phyloP scores from a whole-genome alignment of 2,329 filamentous ascomycete species.

The Fusarium gaditjirri region DNA sequence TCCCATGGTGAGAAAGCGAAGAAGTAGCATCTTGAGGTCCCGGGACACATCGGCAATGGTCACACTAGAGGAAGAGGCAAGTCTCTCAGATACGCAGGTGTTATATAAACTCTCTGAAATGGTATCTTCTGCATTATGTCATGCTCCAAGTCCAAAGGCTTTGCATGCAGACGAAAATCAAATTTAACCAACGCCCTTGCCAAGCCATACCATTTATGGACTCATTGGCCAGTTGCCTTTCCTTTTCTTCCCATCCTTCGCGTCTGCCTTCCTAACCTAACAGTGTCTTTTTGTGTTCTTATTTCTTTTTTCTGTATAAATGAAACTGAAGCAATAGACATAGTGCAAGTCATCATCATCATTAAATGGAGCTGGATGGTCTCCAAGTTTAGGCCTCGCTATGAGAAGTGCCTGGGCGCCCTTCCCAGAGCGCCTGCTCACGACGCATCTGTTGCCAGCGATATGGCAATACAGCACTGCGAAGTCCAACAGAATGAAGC shows the following conservation, averaged over 20 bases:
- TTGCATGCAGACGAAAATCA: slow-evolving; percentile 21
- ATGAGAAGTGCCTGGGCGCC: slow-evolving; percentile 41
- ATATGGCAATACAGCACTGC: slow-evolving; percentile 43
- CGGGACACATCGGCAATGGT: background rate
- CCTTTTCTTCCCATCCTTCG: slow-evolving; percentile 7
- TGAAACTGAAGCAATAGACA: background rate
- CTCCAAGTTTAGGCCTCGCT: slow-evolving; percentile 34
- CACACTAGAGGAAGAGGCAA: background rate
- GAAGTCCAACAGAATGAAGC: slow-evolving; percentile 42
- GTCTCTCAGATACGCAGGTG: slow-evolving; percentile 16
- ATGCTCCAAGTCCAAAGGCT: slow-evolving; percentile 30
- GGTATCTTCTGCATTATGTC: slow-evolving; percentile 34
- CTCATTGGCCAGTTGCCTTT: slow-evolving; percentile 13
- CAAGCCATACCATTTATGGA: slow-evolving; percentile 18
- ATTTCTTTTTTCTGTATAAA: background rate
- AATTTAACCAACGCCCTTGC: slow-evolving; percentile 33
- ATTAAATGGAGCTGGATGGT: background rate
- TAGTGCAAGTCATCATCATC: background rate
- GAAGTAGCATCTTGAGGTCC: too few relatives aligned
- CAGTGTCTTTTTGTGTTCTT: background rate
- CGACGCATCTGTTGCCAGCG: slow-evolving; percentile 40
- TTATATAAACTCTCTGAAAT: slow-evolving; percentile 36
- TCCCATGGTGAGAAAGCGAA: slow-evolving; percentile 13
- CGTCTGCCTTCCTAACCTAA: background rate
- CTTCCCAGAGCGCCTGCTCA: slow-evolving; percentile 36